These are phyloP conservation scores for Clarireedia hainanense DNA, from an alignment of 2,329 filamentous ascomycete genomes.

Conservation along the genomic window DNA sequence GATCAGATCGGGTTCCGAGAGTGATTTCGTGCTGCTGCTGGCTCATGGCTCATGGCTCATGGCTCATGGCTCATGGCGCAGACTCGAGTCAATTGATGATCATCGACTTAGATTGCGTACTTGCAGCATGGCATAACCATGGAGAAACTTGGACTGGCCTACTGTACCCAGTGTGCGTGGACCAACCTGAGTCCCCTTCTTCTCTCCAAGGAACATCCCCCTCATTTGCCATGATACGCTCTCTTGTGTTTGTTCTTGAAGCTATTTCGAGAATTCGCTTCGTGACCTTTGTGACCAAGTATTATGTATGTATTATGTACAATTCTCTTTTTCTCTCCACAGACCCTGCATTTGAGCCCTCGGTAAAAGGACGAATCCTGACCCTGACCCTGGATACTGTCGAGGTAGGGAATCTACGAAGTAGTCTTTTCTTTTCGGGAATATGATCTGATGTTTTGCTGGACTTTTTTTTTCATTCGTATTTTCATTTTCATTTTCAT, in stretches of 20 bases:
- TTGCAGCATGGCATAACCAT: background rate
- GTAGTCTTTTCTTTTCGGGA: background rate
- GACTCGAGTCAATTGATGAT: background rate
- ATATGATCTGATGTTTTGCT: background rate
- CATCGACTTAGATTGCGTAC: background rate
- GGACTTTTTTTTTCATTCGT: too few relatives aligned
- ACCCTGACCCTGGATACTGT: background rate
- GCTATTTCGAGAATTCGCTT: background rate
- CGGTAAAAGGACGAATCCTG: background rate
- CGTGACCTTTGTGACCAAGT: too few relatives aligned
- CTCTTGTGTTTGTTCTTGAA: background rate
- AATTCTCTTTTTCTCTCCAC: background rate
- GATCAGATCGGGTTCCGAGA: too few relatives aligned
- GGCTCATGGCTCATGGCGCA: too few relatives aligned
- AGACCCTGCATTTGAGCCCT: background rate
- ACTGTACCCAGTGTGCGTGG: background rate
- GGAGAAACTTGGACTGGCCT: background rate
- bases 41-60: too few relatives aligned
- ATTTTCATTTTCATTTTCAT: too few relatives aligned
- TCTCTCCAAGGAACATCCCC: background rate
- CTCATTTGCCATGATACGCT: too few relatives aligned
- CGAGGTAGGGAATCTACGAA: background rate
- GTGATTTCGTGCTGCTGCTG: too few relatives aligned
- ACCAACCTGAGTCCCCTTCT: background rate
- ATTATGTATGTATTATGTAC: too few relatives aligned